Evolutionary conservation across 805 yeast species (phyloP).

Genomic region (Yarrowia sp.): DNA sequence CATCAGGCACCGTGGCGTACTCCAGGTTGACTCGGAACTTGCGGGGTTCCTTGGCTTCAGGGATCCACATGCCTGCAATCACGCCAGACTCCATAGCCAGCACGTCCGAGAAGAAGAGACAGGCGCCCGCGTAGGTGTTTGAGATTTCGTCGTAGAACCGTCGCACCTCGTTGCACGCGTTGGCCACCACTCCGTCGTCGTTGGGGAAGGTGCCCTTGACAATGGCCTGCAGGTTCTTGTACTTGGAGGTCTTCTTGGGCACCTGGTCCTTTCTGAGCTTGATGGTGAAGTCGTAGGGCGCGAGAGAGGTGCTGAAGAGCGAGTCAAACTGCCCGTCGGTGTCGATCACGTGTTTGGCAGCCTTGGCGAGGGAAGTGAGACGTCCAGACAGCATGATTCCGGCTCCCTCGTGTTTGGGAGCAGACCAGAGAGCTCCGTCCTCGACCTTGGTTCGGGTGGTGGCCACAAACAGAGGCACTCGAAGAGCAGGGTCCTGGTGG

Average conservation of each 20-base stretch:
- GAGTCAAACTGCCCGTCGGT: constrained; percentile 3
- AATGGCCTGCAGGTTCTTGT: constrained; percentile 52
- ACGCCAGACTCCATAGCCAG: constrained; percentile 56
- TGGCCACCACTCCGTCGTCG: constrained; percentile 51
- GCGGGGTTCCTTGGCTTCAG: constrained; percentile 62
- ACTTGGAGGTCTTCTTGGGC: constrained; percentile 48
- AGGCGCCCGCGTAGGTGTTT: constrained; percentile 66
- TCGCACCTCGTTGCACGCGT: constrained; percentile 66
- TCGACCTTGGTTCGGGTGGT: constrained; percentile 62
- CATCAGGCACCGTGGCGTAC: constrained; percentile 67
- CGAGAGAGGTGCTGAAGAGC: constrained; percentile 79
- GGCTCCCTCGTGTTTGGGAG: constrained; percentile 55
- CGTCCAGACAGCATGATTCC: constrained; percentile 83
- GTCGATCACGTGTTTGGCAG: constrained; percentile 58
- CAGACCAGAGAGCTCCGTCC: constrained; percentile 84
- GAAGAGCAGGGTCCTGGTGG: constrained; percentile 79
- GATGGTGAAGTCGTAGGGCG: constrained; percentile 84
- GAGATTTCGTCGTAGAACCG: constrained; percentile 67
- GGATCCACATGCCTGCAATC: constrained; percentile 83
- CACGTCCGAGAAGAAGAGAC: constrained; percentile 70
- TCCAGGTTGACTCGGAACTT: constrained; percentile 84
- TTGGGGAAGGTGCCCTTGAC: constrained; percentile 53
- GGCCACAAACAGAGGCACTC: constrained; percentile 75
- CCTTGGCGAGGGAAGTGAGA: constrained; percentile 84
- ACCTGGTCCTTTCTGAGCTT: constrained; percentile 58